Base-by-base conservation (phyloP, 2,329 filamentous ascomycete genomes). In the Ascochyta clinopodiicola region DNA sequence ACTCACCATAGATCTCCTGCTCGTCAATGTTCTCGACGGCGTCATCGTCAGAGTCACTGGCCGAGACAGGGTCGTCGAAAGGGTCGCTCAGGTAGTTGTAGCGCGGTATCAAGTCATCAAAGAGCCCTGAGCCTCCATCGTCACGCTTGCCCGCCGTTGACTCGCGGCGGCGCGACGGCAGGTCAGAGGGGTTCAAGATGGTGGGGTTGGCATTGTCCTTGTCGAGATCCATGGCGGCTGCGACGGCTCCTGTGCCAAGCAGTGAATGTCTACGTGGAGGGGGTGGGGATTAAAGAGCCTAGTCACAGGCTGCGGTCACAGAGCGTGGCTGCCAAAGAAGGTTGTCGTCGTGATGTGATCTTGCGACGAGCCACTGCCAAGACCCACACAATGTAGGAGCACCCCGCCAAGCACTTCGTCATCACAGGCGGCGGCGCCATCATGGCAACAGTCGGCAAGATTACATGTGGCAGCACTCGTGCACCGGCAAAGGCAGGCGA, bases 1-100 rank as follows among this genome's bases (percentile, higher is more conserved):
- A 57, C 69, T 46, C 57, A 95, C 92, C 92, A 73, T 94, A 99
- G 37, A 99, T 94, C 77, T 99, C 95, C 76, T 97, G 95, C 75
- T 96, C 91, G 72, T 99, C 95, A 64, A 99, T 96, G 53, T 90
- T 90, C 67, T 98, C 93, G 32, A 87, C 82, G 1, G 81, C 79
- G 44, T 86, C 82, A 55, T 88, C 85, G 54, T 87, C 85, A 7
- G 76, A 76, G 43, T 74, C 67, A 43, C 71, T 75, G 22, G 75
- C 74, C 44, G 70, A 73, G 25, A 52, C 64, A 43, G 62, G 73
- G 67, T 59, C 72, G 59, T 63, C 75, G 51, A 84, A 81, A 32
- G 82, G 79, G 66, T 85, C 82, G 59, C 72, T 76, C 48, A 79
- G 72, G 59, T 80, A 79, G 52, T 75, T 77, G 61, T 81, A 79